phyloP scores from a whole-genome alignment of 805 yeast genomes.

The Teunomyces lycoperdinae region DNA sequence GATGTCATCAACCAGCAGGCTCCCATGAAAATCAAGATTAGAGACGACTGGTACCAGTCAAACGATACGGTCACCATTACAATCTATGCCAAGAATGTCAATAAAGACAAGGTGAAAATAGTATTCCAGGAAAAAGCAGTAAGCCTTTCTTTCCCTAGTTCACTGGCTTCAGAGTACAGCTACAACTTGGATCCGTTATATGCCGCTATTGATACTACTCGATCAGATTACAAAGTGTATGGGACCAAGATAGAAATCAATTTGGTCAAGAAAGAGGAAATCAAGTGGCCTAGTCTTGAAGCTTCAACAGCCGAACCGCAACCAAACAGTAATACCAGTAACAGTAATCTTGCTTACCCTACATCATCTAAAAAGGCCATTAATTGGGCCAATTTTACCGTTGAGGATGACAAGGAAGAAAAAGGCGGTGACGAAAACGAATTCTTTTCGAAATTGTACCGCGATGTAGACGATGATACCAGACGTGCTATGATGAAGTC shows the following conservation, averaged over 20 bases:
- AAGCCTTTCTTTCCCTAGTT: slow-evolving; percentile 45
- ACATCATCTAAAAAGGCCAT: slow-evolving; percentile 57
- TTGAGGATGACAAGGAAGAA: slow-evolving; percentile 44
- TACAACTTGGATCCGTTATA: slow-evolving; percentile 55
- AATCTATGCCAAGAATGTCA: slow-evolving; percentile 66
- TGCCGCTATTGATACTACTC: slow-evolving; percentile 46
- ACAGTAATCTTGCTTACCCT: slow-evolving; percentile 45
- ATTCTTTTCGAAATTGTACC: slow-evolving; percentile 74
- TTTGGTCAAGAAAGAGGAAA: slow-evolving; percentile 45
- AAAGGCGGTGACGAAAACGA: slow-evolving; percentile 52
- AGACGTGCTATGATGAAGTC: slow-evolving; percentile 96
- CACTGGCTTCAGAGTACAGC: slow-evolving; percentile 52
- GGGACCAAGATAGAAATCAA: slow-evolving; percentile 73
- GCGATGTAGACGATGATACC: slow-evolving; percentile 83
- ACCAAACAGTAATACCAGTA: slow-evolving; percentile 1
- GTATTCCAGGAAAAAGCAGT: slow-evolving; percentile 37
- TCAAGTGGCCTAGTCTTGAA: slow-evolving; percentile 58
- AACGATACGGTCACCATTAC: slow-evolving; percentile 56
- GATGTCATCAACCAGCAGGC: slow-evolving; percentile 38
- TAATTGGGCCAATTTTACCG: slow-evolving; percentile 64
- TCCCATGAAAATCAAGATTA: slow-evolving; percentile 34
- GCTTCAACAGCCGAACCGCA: slow-evolving; percentile 9
- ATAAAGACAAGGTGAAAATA: slow-evolving; percentile 45
- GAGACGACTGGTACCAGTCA: slow-evolving; percentile 61
- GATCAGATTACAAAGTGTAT: slow-evolving; percentile 50